phyloP scores from a whole-genome alignment of 2,329 filamentous ascomycete species.

The Esteya vermicola region DNA sequence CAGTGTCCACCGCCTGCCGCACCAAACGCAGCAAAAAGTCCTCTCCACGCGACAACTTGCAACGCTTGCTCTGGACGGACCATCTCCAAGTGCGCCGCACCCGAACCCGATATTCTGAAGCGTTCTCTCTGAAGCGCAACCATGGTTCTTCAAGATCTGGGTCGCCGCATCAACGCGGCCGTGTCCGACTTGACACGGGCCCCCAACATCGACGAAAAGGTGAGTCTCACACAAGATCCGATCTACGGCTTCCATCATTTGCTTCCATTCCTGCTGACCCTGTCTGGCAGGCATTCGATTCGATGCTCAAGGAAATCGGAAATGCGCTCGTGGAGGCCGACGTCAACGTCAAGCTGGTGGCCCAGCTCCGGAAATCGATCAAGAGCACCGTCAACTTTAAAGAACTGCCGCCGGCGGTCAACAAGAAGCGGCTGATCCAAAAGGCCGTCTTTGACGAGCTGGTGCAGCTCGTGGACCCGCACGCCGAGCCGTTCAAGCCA shows the following conservation, averaged over 20 bases:
- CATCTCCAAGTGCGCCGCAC: too few relatives aligned
- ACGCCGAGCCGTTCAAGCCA: slow-evolving; percentile 88
- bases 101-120: too few relatives aligned
- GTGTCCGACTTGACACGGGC: slow-evolving; percentile 87
- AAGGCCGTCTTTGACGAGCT: slow-evolving; percentile 97
- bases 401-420: slow-evolving; percentile 76
- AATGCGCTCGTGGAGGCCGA: slow-evolving; percentile 91
- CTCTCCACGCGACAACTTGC: too few relatives aligned
- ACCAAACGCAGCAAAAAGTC: too few relatives aligned
- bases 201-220: slow-evolving; percentile 92
- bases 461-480: slow-evolving; percentile 87
- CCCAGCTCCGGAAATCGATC: slow-evolving; percentile 84
- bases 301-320: slow-evolving; percentile 97
- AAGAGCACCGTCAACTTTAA: slow-evolving; percentile 87
- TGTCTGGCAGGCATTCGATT: slow-evolving; percentile 64
- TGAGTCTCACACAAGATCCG: slow-evolving; percentile 17
- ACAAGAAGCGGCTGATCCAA: slow-evolving; percentile 97
- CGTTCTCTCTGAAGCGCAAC: slow-evolving; percentile 2
- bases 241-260: neutral
- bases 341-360: slow-evolving; percentile 89
- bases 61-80: too few relatives aligned
- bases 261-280: neutral
- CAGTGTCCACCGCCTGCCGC: slow-evolving; percentile 5
- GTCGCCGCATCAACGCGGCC: slow-evolving; percentile 94
- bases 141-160: slow-evolving; percentile 99